phyloP scores from a whole-genome alignment of 768 basidiomycete genomes.

The Lactifluus hygrophoroides region DNA sequence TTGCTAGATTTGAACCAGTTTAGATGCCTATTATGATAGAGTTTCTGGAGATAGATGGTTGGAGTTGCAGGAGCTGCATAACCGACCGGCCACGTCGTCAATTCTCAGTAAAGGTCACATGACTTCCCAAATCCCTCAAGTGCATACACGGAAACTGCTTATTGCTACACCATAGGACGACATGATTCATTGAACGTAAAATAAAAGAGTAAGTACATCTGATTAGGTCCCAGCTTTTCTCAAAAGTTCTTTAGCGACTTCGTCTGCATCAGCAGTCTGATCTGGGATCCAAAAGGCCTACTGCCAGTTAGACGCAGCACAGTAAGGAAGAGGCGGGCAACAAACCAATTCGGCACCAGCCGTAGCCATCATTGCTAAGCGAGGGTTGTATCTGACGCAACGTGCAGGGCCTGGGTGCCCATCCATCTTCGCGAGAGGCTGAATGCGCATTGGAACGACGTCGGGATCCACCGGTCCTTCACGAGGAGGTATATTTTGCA shows the following conservation, averaged over 20 bases:
- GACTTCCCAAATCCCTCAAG: conserved; percentile 2
- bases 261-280: conserved; percentile 56
- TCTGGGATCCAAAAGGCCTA: conserved; percentile 66
- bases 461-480: conserved; percentile 48
- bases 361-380: conserved; percentile 78
- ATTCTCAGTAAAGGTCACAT: conserved; percentile 3
- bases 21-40: background rate
- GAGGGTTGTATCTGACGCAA: conserved; percentile 86
- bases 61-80: background rate
- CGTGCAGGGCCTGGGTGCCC: conserved; percentile 79
- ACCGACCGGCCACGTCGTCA: conserved; percentile 2
- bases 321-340: conserved; percentile 5
- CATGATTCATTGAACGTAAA: background rate
- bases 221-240: conserved; percentile 37
- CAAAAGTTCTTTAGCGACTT: conserved; percentile 59
- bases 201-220: background rate
- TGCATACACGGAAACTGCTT: no score
- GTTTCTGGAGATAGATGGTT: background rate
- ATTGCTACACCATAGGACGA: no score
- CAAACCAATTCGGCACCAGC: conserved; percentile 79
- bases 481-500: conserved; percentile 49
- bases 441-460: conserved; percentile 41
- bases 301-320: background rate
- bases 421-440: conserved; percentile 47
- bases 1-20: background rate